phyloP scores from a whole-genome alignment of 352 stramenopile genomes.

The Globisporangium nodosum region DNA sequence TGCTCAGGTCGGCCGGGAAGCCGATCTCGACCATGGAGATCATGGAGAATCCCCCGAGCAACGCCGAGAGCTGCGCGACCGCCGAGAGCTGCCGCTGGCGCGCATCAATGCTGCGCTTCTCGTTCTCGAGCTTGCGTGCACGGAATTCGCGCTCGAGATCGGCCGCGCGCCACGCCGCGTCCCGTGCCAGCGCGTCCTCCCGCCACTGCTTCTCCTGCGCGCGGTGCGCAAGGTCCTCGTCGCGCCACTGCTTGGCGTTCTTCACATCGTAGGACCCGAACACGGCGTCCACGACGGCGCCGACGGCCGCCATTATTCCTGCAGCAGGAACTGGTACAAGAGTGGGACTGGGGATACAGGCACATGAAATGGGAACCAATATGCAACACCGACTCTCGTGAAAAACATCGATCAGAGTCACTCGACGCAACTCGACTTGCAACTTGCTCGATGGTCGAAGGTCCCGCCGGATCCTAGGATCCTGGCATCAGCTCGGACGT shows the following conservation, averaged over 20 bases:
- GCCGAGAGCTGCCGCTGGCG: slow-evolving; percentile 58
- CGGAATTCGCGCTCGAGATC: slow-evolving; percentile 68
- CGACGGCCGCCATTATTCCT: slow-evolving; percentile 37
- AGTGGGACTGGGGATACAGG: too few species aligned
- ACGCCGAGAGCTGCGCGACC: slow-evolving; percentile 55
- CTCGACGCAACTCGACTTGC: too few species aligned
- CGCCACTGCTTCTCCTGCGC: slow-evolving; percentile 80
- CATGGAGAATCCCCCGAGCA: slow-evolving; percentile 68
- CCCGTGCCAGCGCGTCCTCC: slow-evolving; percentile 61
- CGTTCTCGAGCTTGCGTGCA: slow-evolving; percentile 69
- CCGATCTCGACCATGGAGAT: slow-evolving; percentile 73
- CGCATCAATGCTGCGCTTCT: slow-evolving; percentile 73
- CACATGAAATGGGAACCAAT: too few species aligned
- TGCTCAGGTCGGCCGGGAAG: slow-evolving; percentile 31
- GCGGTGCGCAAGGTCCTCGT: slow-evolving; percentile 69
- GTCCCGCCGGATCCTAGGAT: too few species aligned
- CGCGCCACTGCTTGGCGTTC: slow-evolving; percentile 79
- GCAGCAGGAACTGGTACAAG: neutral
- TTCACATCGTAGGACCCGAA: slow-evolving; percentile 85
- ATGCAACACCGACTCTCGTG: too few species aligned
- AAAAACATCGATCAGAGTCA: too few species aligned
- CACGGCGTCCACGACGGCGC: slow-evolving; percentile 64
- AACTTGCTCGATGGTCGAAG: too few species aligned
- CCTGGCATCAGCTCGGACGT: too few species aligned
- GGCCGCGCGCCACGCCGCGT: slow-evolving; percentile 60